Evolutionary conservation across 2,329 filamentous ascomycete species (phyloP), one percentile per base, ranked within the genome.

Genomic region (Colletotrichum musae): DNA sequence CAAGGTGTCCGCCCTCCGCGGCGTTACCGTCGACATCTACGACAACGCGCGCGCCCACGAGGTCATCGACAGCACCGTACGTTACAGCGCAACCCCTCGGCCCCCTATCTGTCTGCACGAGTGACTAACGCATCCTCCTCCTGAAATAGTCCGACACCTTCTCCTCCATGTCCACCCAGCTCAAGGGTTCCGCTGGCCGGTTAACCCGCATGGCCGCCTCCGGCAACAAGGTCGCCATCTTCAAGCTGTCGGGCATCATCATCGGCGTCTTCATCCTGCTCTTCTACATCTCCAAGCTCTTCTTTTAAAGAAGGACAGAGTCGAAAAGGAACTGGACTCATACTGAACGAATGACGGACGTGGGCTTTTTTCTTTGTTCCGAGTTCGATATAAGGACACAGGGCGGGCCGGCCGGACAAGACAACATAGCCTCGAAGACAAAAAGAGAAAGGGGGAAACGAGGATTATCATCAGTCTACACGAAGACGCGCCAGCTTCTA

Each of bases 1-100:
- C 73, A 99, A 99, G 84, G 95, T 98, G 64, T 93, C 93, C 18
- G 94, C 94, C 60, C 89, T 99, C 72, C 94, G 95, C 77, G 93
- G 93, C 80, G 94, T 99, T 58, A 99, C 96, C 50, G 90, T 98
- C 73, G 94, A 99, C 84, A 99, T 99, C 77, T 98, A 98, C 87
- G 95, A 98, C 83, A 94, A 96, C 79, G 96, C 96, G 58, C 90
- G 94, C 68, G 90, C 93, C 75, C 95, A 98, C 76, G 90, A 93
- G 73, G 89, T 97, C 72, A 93, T 99, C 74, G 94, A 99, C 81
- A 91, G 90, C 77, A 95, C 93, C 47, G 94, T 97, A 87, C 68
- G 89, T 83, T 24, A 24, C 21, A 24, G 3, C 21, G 21, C 21
- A 24, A 24, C 21, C 21, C 21, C 21, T 4, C 21, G 21, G 21